These are phyloP conservation scores for Ophiostoma tasmaniense DNA, from an alignment of 2,329 filamentous ascomycete genomes.

Conservation along the genomic window DNA sequence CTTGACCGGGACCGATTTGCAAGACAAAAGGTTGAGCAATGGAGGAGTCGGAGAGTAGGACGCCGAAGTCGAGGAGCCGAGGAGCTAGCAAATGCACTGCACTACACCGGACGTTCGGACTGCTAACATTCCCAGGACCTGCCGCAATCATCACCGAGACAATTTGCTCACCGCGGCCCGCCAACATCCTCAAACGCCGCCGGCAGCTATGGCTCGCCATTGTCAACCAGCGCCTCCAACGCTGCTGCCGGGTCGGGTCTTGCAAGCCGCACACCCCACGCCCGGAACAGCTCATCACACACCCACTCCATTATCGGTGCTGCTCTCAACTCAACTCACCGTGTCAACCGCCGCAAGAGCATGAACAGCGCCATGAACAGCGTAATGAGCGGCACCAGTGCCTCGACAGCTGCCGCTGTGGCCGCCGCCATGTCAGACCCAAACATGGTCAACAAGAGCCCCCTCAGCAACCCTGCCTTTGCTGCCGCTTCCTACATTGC, in stretches of 20 bases:
- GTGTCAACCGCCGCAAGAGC: constrained; percentile 88
- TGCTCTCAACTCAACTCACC: constrained; percentile 65
- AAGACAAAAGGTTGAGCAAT: neutral
- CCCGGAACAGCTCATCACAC: constrained; percentile 55
- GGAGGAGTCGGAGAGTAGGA: neutral
- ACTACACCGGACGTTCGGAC: constrained; percentile 5
- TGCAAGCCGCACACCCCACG: constrained; percentile 52
- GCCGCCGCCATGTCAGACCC: constrained; percentile 58
- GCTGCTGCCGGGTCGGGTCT: constrained; percentile 33
- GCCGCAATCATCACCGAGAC: constrained; percentile 54
- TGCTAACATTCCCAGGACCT: constrained; percentile 41
- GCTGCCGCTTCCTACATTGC: constrained; percentile 49
- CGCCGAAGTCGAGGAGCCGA: neutral
- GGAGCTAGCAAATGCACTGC: neutral
- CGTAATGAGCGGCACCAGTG: constrained; percentile 65
- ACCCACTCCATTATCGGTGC: constrained; percentile 65
- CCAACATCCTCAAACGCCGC: constrained; percentile 46
- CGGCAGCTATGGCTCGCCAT: constrained; percentile 32
- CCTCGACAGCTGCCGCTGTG: constrained; percentile 64
- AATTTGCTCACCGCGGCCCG: constrained; percentile 55
- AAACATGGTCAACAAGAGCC: neutral
- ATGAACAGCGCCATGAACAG: constrained; percentile 77
- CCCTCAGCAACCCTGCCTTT: constrained; percentile 23
- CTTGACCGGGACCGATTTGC: neutral
- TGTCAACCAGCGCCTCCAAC: constrained; percentile 42